phyloP scores from a whole-genome alignment of 257 asterid species.

The Nyctanthes arbortristis region DNA sequence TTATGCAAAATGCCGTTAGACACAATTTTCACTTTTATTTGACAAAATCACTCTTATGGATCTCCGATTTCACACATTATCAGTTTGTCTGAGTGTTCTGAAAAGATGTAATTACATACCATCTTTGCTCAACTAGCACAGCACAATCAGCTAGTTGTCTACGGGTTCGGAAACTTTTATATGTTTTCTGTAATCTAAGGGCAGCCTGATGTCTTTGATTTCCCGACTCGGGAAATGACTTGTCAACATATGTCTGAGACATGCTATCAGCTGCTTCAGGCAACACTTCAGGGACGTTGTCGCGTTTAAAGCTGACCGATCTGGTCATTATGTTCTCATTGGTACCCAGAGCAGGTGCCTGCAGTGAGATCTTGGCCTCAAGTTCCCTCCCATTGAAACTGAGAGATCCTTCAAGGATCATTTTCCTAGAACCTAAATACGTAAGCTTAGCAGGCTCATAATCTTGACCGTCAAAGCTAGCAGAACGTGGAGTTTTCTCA shows the following conservation, averaged over 20 bases:
- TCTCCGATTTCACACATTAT: no score
- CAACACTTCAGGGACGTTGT: background rate
- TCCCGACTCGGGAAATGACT: constrained; percentile 12
- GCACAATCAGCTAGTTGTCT: constrained; percentile 39
- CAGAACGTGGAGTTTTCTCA: constrained; percentile 29
- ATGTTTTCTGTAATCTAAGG: constrained; percentile 29
- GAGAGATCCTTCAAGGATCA: constrained; percentile 57
- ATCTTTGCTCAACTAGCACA: constrained; percentile 36
- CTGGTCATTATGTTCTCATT: background rate
- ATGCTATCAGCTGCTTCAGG: constrained; percentile 16
- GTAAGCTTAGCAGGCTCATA: constrained; percentile 32
- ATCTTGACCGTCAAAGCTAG: constrained; percentile 38
- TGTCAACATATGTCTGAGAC: constrained; percentile 17
- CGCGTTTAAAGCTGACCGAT: background rate
- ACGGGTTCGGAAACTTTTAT: constrained; percentile 37
- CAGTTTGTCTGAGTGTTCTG: background rate
- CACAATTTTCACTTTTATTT: no score
- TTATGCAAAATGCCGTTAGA: no score
- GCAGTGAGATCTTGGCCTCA: constrained; percentile 42
- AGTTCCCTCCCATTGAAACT: constrained; percentile 50
- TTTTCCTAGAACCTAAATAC: constrained; percentile 45
- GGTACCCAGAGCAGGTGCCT: constrained; percentile 14
- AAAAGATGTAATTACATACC: no score
- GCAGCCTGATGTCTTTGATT: constrained; percentile 36
- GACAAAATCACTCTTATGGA: no score